phyloP scores from a whole-genome alignment of 2,329 filamentous ascomycete species.

The Epichloe bromicola region DNA sequence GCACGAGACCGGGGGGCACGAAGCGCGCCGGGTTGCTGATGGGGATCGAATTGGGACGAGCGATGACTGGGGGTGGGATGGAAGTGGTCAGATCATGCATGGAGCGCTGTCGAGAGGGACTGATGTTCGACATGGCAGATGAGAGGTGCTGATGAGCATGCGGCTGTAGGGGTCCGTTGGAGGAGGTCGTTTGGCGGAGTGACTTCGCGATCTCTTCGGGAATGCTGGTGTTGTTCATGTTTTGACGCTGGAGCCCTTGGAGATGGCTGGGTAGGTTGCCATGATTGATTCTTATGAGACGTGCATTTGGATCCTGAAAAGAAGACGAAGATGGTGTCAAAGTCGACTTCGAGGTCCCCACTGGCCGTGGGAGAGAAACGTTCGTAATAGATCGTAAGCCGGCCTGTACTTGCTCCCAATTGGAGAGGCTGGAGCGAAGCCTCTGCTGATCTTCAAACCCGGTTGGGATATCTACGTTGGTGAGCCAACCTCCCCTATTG shows the following conservation, averaged over 20 bases:
- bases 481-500: conserved; percentile 2
- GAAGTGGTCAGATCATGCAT: conserved; percentile 1
- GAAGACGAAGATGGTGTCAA: background rate
- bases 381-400: background rate
- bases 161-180: background rate
- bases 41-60: conserved; percentile 3
- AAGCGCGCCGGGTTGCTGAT: background rate
- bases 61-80: background rate
- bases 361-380: background rate
- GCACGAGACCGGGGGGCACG: background rate
- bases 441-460: background rate
- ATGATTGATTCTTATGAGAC: background rate
- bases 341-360: too few species aligned
- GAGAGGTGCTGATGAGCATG: background rate
- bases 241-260: background rate
- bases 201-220: background rate
- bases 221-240: background rate
- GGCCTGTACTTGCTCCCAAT: background rate
- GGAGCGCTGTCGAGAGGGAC: conserved; percentile 2
- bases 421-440: background rate
- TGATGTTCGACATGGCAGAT: background rate
- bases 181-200: background rate
- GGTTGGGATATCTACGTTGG: background rate
- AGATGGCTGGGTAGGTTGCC: background rate
- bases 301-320: background rate